Evolutionary conservation across 2,329 filamentous ascomycete species (phyloP), one percentile per base, ranked within the genome.

Genomic region (Aspergillus brunneoviolaceus): DNA sequence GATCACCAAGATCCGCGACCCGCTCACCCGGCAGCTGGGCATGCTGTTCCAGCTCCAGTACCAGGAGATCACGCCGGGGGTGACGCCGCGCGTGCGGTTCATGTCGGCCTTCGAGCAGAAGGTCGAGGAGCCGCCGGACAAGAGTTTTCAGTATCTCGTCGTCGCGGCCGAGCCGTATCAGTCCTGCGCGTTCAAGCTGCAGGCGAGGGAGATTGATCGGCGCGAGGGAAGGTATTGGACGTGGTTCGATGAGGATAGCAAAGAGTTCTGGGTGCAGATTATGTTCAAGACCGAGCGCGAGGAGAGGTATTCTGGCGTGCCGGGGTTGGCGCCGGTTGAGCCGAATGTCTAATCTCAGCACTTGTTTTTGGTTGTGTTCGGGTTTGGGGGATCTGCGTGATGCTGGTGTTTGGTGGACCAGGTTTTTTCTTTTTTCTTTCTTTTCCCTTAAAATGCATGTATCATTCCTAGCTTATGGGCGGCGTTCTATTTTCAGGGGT

Each of bases 271-370:
- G 91, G 86, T 97, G 47, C 95, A 98, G 82, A 85, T 99, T 66
- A 90, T 98, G 82, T 99, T 98, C 80, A 95, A 97, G 85, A 98
- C 95, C 45, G 95, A 99, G 82, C 87, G 95, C 65, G 95, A 98
- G 79, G 94, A 97, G 83, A 84, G 92, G 62, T 98, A 87, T 69
- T 85, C 82, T 69, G 85, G 85, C 68, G 87, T 89, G 49, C 87
- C 87, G 39, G 87, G 87, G 59, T 74, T 89, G 72, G 86, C 85
- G 14, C 83, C 85, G 21, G 71, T 72, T 69, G 73, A 66, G 16
- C 64, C 67, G 50, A 66, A 69, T 64, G 69, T 21, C 21, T 21
- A 21, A 21, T 21, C 21, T 21, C 21, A 21, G 21, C 21, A 21
- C 21, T 21, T 21, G 21, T 21, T 21, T 21, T 21, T 21, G 21